Conservation (phyloP, 2,329 filamentous ascomycete species). For the Aphanocladium album region DNA sequence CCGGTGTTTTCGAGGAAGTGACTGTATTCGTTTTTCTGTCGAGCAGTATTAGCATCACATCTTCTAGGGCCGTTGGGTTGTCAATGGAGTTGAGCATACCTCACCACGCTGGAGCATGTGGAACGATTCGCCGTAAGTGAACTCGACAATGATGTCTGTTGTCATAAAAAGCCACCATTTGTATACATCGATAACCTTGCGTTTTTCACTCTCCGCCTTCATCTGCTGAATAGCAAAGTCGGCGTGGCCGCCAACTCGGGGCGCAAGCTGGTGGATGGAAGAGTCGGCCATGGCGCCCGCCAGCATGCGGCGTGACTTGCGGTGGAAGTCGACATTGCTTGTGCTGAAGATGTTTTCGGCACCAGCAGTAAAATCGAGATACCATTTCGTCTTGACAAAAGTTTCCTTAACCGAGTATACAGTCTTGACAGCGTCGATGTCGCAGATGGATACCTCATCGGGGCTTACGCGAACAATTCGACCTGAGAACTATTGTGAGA, state of each 20-base stretch:
- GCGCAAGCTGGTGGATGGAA: constrained; percentile 1
- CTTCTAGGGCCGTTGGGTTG: not conserved
- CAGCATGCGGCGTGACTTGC: constrained; percentile 4
- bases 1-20: not conserved
- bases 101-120: constrained; percentile 11
- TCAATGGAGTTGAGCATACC: not conserved
- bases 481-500: not conserved
- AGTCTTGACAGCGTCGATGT: constrained; percentile 1
- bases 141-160: constrained; percentile 23
- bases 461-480: constrained; percentile 8
- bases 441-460: constrained; percentile 1
- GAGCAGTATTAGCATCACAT: not conserved
- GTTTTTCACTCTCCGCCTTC: constrained; percentile 14
- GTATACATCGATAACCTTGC: constrained; percentile 17
- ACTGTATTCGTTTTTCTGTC: constrained; percentile 6
- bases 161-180: constrained; percentile 23
- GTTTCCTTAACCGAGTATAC: constrained; percentile 11
- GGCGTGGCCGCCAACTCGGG: constrained; percentile 16
- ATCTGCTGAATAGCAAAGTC: constrained; percentile 18
- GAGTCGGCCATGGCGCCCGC: constrained; percentile 5
- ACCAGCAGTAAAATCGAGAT: not conserved
- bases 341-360: constrained; percentile 10
- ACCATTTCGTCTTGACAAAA: constrained; percentile 9
- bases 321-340: not conserved
- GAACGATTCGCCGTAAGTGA: constrained; percentile 24